Base-by-base conservation (phyloP, 2,329 filamentous ascomycete genomes). In the Bisporella sp. region DNA sequence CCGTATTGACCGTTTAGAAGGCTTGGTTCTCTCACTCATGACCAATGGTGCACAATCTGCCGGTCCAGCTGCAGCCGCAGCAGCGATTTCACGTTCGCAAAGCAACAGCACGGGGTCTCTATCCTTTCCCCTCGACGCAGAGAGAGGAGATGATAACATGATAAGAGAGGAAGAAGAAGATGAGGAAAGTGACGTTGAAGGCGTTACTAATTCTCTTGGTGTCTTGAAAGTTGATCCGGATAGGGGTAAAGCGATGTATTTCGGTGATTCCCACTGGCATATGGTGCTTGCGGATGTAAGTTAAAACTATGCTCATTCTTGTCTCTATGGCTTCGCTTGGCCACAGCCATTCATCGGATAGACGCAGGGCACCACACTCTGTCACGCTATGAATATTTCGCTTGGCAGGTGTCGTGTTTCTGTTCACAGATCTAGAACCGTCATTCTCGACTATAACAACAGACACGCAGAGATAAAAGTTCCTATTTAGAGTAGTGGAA, bases 1-100 rank as follows among this genome's bases (percentile, higher is more conserved):
- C 66, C 87, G 93, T 67, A 97, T 97, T 71, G 91, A 97, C 73
- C 82, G 92, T 62, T 77, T 97, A 58, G 92, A 97, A 76, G 87
- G 88, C 60, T 73, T 97, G 67, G 92, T 97, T 54, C 71, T 97
- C 57, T 95, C 89, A 31, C 70, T 97, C 64, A 96, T 97, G 92
- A 92, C 92, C 64, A 91, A 88, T 67, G 89, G 89, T 71, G 78
- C 76, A n/a, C 74, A 79, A 57, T 76, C 79, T 49, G 74, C 77
- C 44, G 79, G 80, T 13, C 79, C 80, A 45, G 80, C 80, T n/a
- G 73, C 78, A 51, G 78, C 79, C 33, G 62, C 57, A 5, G 59
- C 66, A 29, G 61, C 64, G 6, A 76, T 83, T 35, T 62, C 62
- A 6, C 67, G 64, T 11, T 73, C 73, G 28, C 62, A 64, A 31